Conservation (phyloP, 176 grass and related monocot species). For the Aegilops bicornis region DNA sequence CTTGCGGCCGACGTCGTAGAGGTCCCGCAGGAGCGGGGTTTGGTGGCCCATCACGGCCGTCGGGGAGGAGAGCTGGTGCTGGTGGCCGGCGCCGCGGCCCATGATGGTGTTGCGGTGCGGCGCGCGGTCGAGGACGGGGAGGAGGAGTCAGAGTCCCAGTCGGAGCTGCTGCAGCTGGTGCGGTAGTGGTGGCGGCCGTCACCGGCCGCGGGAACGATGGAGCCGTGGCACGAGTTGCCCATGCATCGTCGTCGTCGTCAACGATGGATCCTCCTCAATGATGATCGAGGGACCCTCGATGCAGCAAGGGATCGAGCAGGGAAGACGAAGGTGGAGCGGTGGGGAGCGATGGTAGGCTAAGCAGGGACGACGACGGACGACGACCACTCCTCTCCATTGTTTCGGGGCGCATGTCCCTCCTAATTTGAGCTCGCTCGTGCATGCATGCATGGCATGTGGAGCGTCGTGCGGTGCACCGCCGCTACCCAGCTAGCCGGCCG, state of each 20-base stretch:
- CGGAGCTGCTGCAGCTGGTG: constrained; percentile 1
- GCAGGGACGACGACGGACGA: neutral
- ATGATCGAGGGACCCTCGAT: too few species aligned
- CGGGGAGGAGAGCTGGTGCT: constrained; percentile 24
- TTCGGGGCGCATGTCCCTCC: neutral
- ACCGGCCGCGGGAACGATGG: constrained; percentile 3
- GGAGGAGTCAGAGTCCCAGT: neutral
- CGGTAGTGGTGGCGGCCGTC: neutral
- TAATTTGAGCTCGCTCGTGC: neutral
- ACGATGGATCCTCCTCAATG: neutral
- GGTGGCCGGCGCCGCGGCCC: constrained; percentile 23
- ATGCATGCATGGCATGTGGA: neutral
- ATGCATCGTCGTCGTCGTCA: constrained; percentile 30
- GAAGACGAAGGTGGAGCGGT: neutral
- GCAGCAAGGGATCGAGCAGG: neutral
- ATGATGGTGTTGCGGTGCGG: neutral
- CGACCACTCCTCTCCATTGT: neutral
- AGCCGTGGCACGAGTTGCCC: constrained; percentile 55
- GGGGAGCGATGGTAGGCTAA: constrained; percentile 1
- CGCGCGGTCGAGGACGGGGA: neutral
- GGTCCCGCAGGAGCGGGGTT: constrained; percentile 53
- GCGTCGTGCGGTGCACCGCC: neutral
- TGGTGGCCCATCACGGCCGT: constrained; percentile 51
- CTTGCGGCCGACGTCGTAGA: constrained; percentile 62
- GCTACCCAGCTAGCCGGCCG: too few species aligned